Evolutionary conservation across 2,329 filamentous ascomycete genomes (phyloP).

Genomic region (Sphaerulina populicola): DNA sequence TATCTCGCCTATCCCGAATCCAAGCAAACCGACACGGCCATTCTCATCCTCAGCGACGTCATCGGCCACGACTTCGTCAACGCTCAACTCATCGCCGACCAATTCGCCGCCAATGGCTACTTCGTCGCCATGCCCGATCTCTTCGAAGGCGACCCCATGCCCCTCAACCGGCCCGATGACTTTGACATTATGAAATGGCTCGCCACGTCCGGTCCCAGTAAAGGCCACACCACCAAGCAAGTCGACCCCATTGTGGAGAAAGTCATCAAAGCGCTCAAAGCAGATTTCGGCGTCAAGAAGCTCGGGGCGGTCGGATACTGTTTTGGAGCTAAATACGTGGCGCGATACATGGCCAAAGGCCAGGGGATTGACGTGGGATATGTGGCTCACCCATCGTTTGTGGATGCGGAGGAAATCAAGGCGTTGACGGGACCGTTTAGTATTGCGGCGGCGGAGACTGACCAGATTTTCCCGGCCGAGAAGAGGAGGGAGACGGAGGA

Average conservation of each 20-base stretch:
- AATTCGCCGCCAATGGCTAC: conserved; percentile 66
- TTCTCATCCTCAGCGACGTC: conserved; percentile 52
- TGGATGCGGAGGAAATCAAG: conserved; percentile 53
- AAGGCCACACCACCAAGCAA: conserved; percentile 35
- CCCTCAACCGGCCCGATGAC: conserved; percentile 45
- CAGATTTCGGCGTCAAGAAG: conserved; percentile 42
- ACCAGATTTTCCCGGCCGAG: conserved; percentile 50
- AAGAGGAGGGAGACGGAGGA: conserved; percentile 52
- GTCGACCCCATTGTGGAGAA: conserved; percentile 49
- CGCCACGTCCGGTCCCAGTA: conserved; percentile 26
- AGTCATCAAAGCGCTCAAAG: conserved; percentile 42
- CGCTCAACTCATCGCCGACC: conserved; percentile 57
- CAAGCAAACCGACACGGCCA: conserved; percentile 47
- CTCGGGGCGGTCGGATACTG: conserved; percentile 43
- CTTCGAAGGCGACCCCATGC: conserved; percentile 58
- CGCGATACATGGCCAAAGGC: conserved; percentile 52
- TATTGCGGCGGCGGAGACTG: conserved; percentile 57
- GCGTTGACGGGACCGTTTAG: conserved; percentile 50
- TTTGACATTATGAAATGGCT: conserved; percentile 48
- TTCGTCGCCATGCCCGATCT: conserved; percentile 60
- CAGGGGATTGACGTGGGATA: conserved; percentile 60
- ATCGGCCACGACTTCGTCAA: conserved; percentile 50
- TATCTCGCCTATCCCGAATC: conserved; percentile 50
- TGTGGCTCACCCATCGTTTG: conserved; percentile 68
- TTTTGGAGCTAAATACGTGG: conserved; percentile 49